Percentiles rank a stretch among this genome's conserved stretches.
Conservation (phyloP, 345 rosid genomes). For the Euphorbia lathyris region DNA sequence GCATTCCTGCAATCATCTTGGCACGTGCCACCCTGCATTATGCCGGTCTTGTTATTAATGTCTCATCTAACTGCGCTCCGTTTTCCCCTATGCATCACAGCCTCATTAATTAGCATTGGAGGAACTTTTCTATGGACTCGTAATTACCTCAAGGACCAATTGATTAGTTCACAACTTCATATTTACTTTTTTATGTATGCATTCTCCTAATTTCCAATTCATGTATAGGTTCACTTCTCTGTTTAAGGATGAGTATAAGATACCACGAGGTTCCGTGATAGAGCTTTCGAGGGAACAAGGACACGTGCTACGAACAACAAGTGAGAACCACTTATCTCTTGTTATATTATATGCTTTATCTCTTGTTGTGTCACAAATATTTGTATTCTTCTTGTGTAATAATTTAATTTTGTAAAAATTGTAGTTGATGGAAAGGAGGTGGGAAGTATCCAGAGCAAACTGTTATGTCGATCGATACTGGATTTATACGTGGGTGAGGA, state of each 20-base stretch:
- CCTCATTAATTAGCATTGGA: neutral
- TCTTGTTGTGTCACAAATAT: too few species aligned
- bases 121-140: neutral
- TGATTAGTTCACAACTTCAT: neutral
- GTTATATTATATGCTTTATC: neutral
- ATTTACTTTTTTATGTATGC: neutral
- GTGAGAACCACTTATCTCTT: constrained; percentile 36
- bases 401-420: neutral
- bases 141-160: neutral
- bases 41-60: neutral
- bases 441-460: constrained; percentile 75
- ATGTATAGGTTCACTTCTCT: constrained; percentile 66
- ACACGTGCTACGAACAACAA: constrained; percentile 56
- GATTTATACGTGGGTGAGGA: constrained; percentile 84
- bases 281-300: constrained; percentile 68
- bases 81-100: neutral
- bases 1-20: neutral
- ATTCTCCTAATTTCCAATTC: neutral
- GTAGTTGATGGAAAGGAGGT: constrained; percentile 76
- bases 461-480: constrained; percentile 64
- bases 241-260: constrained; percentile 88
- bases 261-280: constrained; percentile 72
- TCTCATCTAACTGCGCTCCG: neutral
- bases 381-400: too few species aligned
- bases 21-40: neutral